Evolutionary conservation across 108 stramenopile genomes (phyloP), one percentile per base, ranked within the genome.

Genomic region (Nitzschia palea): DNA sequence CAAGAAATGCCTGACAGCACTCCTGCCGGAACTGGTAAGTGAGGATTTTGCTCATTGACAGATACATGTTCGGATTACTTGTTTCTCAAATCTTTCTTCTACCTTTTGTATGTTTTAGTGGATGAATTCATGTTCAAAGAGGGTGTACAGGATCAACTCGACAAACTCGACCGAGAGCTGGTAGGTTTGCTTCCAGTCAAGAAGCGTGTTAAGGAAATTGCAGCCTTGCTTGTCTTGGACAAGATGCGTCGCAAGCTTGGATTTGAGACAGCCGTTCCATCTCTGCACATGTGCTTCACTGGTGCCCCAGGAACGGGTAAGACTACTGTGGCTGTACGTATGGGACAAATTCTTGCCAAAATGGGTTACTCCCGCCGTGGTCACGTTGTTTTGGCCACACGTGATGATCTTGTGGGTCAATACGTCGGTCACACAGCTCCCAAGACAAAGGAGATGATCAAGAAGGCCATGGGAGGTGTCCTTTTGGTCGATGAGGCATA

Each of bases 361-460:
- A 97, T 98, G 98, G 98, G 96, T 73, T 97, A 97, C 86, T 87
- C 94, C 70, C 91, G 96, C 44, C 83, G 85, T 53, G 98, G 96
- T 35, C 98, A 97, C 75, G 97, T 97, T 48, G 96, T 98, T 42
- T 88, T 97, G 55, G 96, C 98, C 33, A 98, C 98, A 22, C 93
- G 96, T 82, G 96, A 97, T 70, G 96, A 96, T 79, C 93, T 98
- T 56, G 96, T 97, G 9, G 98, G 98, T 30, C 98, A 98, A 74
- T 98, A 98, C 71, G 97, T 98, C 54, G 98, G 98, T 48, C 98
- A 98, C 90, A 98, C 98, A 31, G 98, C 96, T 17, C 98, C 96
- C 40, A 97, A 97, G 86, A 97, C 96, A 57, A 98, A 97, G 95
- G 98, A 97, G 68, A 96, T 97, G 97, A 97, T 98, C 86, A 97